Evolutionary conservation across 1,284 basidiomycete genomes (phyloP), one percentile per base, ranked within the genome.

Genomic region (Irpex sp.): DNA sequence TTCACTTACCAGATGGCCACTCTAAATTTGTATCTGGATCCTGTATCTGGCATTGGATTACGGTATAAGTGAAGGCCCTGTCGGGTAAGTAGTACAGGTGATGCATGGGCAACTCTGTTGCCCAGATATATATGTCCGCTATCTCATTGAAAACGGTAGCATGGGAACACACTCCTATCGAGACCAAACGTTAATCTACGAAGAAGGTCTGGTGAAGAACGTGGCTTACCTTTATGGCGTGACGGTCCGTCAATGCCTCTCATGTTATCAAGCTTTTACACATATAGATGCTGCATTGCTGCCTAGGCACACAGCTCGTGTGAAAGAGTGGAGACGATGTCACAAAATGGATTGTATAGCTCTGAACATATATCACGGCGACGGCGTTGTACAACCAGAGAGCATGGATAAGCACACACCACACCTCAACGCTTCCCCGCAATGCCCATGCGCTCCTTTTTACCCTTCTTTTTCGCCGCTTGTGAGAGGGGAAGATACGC

Each of bases 401-500:
- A 8, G 26, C 4, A 51, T 39, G 8, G 39, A n/a, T 59, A 33
- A 49, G 26, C 6, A 51, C 21, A 47, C 53, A 35, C 53, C 21
- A 21, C 33, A 33, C 9, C 26, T 26, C 63, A 77, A 63, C 71
- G 66, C 64, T 76, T 77, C 60, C 76, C 73, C 5, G 72, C 72
- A 46, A 77, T 69, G 6, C 75, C 75, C 50, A 73, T 69, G n/a
- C 69, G 70, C 35, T 63, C 68, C 4, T 68, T 66, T 13, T 71
- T 68, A 37, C 64, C 68, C 59, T 78, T 81, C 72, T 84, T 86
- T 75, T 90, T 92, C n/a, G 92, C 85, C 39, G 92, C 92, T 73
- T 95, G 90, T 21, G 87, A 85, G 60, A 97, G 79, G 8, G 93
- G 80, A 50, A 98, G 76, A 74, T 98, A 99, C 17, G 94, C 95